A percentile compares a stretch with the other conserved stretches of the same genome.
Evolutionary conservation across 257 asterid species (phyloP).

Genomic region (Nicotiana sylvestris): DNA sequence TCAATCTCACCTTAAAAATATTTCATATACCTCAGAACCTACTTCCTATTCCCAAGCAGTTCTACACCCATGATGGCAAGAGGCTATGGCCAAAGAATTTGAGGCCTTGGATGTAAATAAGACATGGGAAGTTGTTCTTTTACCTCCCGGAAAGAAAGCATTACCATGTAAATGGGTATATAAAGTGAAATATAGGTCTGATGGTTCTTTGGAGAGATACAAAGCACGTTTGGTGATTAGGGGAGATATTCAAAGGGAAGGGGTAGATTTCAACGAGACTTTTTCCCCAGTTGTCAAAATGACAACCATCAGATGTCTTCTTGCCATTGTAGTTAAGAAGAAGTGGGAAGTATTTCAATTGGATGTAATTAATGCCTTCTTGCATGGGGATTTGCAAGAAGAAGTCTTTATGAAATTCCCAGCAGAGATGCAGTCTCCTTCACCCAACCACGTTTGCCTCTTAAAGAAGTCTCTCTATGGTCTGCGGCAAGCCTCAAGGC

Average conservation of each 20-base stretch:
- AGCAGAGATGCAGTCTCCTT: too few species aligned
- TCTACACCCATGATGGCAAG: neutral
- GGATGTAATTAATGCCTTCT: neutral
- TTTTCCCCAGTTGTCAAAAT: too few species aligned
- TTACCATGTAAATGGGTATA: neutral
- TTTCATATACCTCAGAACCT: neutral
- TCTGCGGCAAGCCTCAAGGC: too few species aligned
- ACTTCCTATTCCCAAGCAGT: neutral
- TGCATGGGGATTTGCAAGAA: neutral
- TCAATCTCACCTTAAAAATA: neutral
- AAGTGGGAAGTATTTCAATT: neutral
- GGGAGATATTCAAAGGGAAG: neutral
- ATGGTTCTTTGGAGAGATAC: neutral
- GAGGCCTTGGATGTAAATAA: neutral
- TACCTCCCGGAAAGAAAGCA: neutral
- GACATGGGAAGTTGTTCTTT: neutral
- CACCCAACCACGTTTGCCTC: too few species aligned
- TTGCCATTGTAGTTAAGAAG: too few species aligned
- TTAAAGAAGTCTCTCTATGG: too few species aligned
- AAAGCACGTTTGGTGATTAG: neutral
- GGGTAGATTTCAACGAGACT: too few species aligned
- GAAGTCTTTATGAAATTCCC: too few species aligned
- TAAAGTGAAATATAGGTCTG: neutral
- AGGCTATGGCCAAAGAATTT: neutral
- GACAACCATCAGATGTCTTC: too few species aligned